A percentile compares a stretch with the other conserved stretches of the same genome.
Conservation (phyloP, 192 early-diverging fungal genomes). For the Entomortierella beljakovae region DNA sequence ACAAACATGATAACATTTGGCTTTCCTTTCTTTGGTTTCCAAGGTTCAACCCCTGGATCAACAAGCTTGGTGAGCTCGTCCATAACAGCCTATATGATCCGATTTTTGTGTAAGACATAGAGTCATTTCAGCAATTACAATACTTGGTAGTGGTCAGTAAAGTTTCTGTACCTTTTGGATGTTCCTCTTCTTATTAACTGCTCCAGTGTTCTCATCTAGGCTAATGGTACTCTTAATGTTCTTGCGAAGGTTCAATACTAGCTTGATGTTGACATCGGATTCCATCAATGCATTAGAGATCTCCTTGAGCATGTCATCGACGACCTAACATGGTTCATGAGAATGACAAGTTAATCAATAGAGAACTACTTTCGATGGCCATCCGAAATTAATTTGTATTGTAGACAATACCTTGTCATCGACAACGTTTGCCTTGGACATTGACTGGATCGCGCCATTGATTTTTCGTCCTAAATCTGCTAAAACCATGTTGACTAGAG, state of each 20-base stretch:
- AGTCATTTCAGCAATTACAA: not conserved
- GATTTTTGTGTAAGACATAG: not conserved
- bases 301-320: slow-evolving; percentile 87
- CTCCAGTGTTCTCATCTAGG: slow-evolving; percentile 84
- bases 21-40: slow-evolving; percentile 85
- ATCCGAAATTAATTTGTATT: too few relatives aligned
- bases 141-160: not conserved
- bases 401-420: slow-evolving; percentile 82
- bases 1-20: slow-evolving; percentile 97
- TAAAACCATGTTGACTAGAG: slow-evolving; percentile 76
- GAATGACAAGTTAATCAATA: too few relatives aligned
- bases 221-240: slow-evolving; percentile 89
- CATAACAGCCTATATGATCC: slow-evolving; percentile 73
- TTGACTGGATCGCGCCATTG: slow-evolving; percentile 81
- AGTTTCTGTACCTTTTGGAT: slow-evolving; percentile 74
- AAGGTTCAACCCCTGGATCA: slow-evolving; percentile 88
- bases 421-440: slow-evolving; percentile 87
- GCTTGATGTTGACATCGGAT: slow-evolving; percentile 91
- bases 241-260: slow-evolving; percentile 84
- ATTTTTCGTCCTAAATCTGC: slow-evolving; percentile 92
- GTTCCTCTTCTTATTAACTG: slow-evolving; percentile 86
- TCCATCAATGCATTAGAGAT: slow-evolving; percentile 90
- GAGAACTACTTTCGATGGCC: too few relatives aligned
- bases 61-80: slow-evolving; percentile 91
- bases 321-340: slow-evolving; percentile 58